Evolutionary conservation across 148 eudicot genomes (phyloP), one percentile per base, ranked within the genome.

Genomic region (Vaccinium corymbosum): DNA sequence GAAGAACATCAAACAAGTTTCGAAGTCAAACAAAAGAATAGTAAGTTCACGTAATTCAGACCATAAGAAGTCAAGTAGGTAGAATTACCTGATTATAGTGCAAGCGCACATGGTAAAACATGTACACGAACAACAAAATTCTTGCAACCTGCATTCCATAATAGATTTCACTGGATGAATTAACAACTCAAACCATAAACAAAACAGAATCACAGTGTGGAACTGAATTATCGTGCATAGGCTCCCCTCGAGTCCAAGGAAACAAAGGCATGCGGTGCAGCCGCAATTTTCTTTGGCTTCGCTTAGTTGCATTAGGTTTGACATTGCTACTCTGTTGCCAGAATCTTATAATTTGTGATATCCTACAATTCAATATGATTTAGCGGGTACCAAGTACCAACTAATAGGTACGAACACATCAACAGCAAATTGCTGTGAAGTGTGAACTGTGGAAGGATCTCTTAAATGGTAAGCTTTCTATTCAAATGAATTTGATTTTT

Each of bases 121-220:
- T 91, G 95, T 95, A 97, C 53, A 86, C 93, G 86, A 97, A 97
- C 92, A 97, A 90, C 90, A 97, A 89, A 89, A 97, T 94, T 86
- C 99, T 91, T 27, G 99, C 99, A 82, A 95, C 95, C 99, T 97
- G 98, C 94, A 92, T 78, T 72, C 53, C 38, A 84, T 73, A 84
- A 20, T 80, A 55, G n/a, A 85, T 16, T n/a, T 79, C 48, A 27
- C 8, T 53, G 48, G 27, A 85, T 27, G 42, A 49, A 76, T 35
- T 66, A 57, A 32, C 29, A 22, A 68, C 20, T 51, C 68, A 2
- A 84, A 53, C 29, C 8, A 42, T 22, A 46, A 62, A 66, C 56
- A 83, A 27, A 42, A 56, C 38, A 42, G 66, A n/a, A 72, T 51
- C 32, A 16, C 29, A 9, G 66, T 42, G 61, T 22, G n/a, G 15